Base-by-base conservation (phyloP, 192 early-diverging fungal genomes). In the Linnemannia zychae region DNA sequence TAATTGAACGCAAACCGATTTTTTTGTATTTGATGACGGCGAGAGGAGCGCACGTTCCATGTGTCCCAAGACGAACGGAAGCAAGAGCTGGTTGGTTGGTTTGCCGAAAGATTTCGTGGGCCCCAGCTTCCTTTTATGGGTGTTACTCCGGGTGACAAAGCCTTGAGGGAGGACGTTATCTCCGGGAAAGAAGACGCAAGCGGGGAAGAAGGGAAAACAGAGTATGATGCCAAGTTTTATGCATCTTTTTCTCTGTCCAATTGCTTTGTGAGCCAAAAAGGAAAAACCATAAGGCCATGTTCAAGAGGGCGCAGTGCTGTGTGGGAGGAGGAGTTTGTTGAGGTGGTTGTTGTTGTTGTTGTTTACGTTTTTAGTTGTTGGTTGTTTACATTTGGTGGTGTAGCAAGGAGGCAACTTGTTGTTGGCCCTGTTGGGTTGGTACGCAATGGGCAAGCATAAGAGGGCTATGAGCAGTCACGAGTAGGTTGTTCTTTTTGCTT, bases 251-350 rank as follows among this genome's bases (percentile, higher is more conserved):
- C 9, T 31, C 28, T 63, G n/a, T 63, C 57, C 24, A 63, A 31
- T 63, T 7, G 57, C 24, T 63, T 63, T n/a, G 24, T 60, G 57
- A 33, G 57, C 57, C 24, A 63, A 63, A 63, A 63, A 63, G 57
- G 57, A 63, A 63, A 63, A 63, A 63, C 57, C 28, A 63, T 63
- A 63, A 63, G 57, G 57, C 57, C 57, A n/a, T n/a, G n/a, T 63
- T 63, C 28, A 31, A 31, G 57, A 63, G 57, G 57, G 57, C 57
- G 57, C 57, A 63, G 57, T 63, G 28, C 9, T 33, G 24, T 33
- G 24, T 3, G 24, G 24, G 28, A 31, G 24, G 7, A 28, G 3
- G 24, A 24, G 7, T 31, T 63, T 20, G 52, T 28, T n/a, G 52
- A 7, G 22, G 20, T 28, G 0, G n/a, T 60, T 31, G n/a, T 15